Evolutionary conservation across 2,329 filamentous ascomycete genomes (phyloP).

Genomic region (Hypoxylon rubiginosum): DNA sequence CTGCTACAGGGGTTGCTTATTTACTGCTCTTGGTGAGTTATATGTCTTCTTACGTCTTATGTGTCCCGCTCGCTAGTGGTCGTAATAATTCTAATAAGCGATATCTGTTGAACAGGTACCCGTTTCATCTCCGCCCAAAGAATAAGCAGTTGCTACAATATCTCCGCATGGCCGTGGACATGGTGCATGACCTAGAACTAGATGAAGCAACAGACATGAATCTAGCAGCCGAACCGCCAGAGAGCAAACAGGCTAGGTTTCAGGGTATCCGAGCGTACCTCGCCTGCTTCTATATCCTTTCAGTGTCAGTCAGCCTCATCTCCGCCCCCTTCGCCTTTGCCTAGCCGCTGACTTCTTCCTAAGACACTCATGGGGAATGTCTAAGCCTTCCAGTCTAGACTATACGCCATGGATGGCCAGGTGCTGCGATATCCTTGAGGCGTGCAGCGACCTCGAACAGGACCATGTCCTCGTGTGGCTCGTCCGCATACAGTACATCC

Average conservation of each 20-base stretch:
- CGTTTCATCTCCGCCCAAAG: constrained; percentile 66
- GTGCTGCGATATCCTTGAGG: constrained; percentile 61
- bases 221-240: constrained; percentile 34
- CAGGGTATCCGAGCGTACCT: constrained; percentile 62
- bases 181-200: constrained; percentile 64
- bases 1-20: constrained; percentile 69
- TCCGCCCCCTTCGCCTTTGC: background rate
- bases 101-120: constrained; percentile 59
- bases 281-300: constrained; percentile 59
- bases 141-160: constrained; percentile 65
- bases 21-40: constrained; percentile 68
- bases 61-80: constrained; percentile 9
- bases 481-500: constrained; percentile 57
- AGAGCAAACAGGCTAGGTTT: constrained; percentile 51
- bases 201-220: constrained; percentile 56
- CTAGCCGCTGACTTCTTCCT: constrained; percentile 2
- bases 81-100: constrained; percentile 3
- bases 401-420: constrained; percentile 60
- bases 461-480: constrained; percentile 62
- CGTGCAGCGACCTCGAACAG: constrained; percentile 52
- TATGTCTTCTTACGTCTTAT: background rate
- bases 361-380: constrained; percentile 59
- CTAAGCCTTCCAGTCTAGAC: constrained; percentile 49
- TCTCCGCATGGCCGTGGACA: constrained; percentile 65
- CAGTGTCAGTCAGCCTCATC: constrained; percentile 54